phyloP scores from a whole-genome alignment of 23 red algal genomes.

The Gracilaria vermiculophylla region DNA sequence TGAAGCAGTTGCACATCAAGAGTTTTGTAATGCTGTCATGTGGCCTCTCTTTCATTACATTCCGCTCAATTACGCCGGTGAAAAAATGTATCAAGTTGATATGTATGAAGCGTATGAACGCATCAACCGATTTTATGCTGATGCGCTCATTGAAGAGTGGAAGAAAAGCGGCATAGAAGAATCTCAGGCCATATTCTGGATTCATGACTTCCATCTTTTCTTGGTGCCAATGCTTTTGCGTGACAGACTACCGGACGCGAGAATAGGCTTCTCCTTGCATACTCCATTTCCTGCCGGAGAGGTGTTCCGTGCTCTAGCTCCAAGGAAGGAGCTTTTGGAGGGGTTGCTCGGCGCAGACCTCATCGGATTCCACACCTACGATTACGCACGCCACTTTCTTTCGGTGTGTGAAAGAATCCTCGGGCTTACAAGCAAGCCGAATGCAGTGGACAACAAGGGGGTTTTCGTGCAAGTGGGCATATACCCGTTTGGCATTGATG shows the following conservation, averaged over 20 bases:
- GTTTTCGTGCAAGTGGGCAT: constrained; percentile 83
- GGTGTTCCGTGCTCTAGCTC: constrained; percentile 84
- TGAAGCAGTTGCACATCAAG: constrained; percentile 67
- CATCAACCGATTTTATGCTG: constrained; percentile 73
- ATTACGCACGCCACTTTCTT: constrained; percentile 94
- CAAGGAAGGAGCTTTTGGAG: constrained; percentile 86
- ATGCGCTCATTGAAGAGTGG: constrained; percentile 70
- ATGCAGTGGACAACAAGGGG: constrained; percentile 82
- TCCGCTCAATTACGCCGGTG: constrained; percentile 74
- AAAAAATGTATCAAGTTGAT: constrained; percentile 73
- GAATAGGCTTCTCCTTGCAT: constrained; percentile 93
- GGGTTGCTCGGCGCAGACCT: constrained; percentile 89
- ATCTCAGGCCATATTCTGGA: constrained; percentile 83
- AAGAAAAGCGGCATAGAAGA: constrained; percentile 54
- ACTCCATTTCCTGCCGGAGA: constrained; percentile 92
- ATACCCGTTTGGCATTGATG: constrained; percentile 95
- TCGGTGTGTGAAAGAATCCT: constrained; percentile 79
- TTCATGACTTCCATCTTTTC: constrained; percentile 95
- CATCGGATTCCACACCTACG: constrained; percentile 94
- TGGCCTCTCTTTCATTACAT: constrained; percentile 98
- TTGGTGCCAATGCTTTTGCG: constrained; percentile 88
- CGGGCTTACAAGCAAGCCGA: constrained; percentile 75
- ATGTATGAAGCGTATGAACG: constrained; percentile 89
- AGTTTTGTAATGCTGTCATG: constrained; percentile 89
- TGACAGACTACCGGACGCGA: constrained; percentile 67